Conservation (phyloP, 371 early-diverging fungal species). For the Thermomucor indicae-seudaticae region DNA sequence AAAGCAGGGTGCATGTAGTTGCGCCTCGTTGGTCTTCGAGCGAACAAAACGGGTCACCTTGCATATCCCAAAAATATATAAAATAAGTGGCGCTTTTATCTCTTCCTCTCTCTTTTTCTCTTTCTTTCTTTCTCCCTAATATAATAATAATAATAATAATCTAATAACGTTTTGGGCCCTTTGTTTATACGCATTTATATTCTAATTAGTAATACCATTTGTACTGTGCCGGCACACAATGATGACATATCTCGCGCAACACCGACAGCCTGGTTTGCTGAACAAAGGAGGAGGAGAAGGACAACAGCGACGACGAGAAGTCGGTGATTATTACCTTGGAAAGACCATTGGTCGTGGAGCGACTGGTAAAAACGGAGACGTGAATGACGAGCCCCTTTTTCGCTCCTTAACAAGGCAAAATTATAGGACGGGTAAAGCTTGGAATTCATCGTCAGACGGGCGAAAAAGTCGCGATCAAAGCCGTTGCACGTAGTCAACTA, state of each 20-base stretch:
- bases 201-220: too few relatives aligned
- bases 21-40: too few relatives aligned
- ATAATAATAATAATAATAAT: too few relatives aligned
- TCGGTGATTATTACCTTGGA: slow-evolving; percentile 73
- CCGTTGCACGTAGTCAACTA: slow-evolving; percentile 66
- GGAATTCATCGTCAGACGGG: slow-evolving; percentile 69
- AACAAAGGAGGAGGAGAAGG: background rate
- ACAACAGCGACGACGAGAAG: slow-evolving; percentile 7
- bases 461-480: slow-evolving; percentile 85
- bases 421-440: slow-evolving; percentile 72
- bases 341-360: slow-evolving; percentile 78
- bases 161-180: too few relatives aligned
- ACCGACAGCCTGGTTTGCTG: background rate
- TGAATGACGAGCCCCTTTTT: slow-evolving; percentile 5
- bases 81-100: too few relatives aligned
- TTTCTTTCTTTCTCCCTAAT: too few relatives aligned
- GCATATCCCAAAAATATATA: too few relatives aligned
- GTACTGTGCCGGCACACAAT: too few relatives aligned
- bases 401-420: background rate
- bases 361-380: slow-evolving; percentile 74
- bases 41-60: too few relatives aligned
- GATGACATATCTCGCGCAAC: background rate
- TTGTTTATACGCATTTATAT: too few relatives aligned
- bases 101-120: too few relatives aligned
- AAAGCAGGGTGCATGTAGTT: too few relatives aligned